Percentiles rank a stretch among this genome's conserved stretches.
Evolutionary conservation across 257 asterid species (phyloP).

Genomic region (Solanum tarapatanum): DNA sequence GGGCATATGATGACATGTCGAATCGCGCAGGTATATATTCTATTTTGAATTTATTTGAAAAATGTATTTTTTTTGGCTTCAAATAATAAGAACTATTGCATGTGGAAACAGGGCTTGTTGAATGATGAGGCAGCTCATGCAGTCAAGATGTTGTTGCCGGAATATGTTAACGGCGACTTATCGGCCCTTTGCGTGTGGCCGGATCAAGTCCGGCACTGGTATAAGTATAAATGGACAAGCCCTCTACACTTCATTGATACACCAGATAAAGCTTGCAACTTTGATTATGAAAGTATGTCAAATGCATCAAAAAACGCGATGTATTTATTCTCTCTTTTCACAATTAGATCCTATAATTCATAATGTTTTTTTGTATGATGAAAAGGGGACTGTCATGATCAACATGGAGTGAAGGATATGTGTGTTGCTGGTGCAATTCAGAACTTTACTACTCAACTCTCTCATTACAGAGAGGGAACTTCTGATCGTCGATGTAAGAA

Average conservation of each 20-base stretch:
- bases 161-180: slow-evolving; percentile 54
- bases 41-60: background rate
- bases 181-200: slow-evolving; percentile 89
- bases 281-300: slow-evolving; percentile 51
- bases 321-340: background rate
- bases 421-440: slow-evolving; percentile 88
- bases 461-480: slow-evolving; percentile 69
- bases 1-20: slow-evolving; percentile 83
- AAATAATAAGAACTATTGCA: background rate
- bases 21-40: slow-evolving; percentile 62
- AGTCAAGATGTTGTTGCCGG: slow-evolving; percentile 64
- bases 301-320: background rate
- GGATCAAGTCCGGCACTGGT: slow-evolving; percentile 91
- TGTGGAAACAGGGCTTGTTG: slow-evolving; percentile 38
- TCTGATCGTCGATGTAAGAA: slow-evolving; percentile 79
- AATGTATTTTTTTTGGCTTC: background rate
- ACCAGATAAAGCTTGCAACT: slow-evolving; percentile 75
- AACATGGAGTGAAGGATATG: slow-evolving; percentile 71
- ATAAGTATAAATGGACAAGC: slow-evolving; percentile 75
- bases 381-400: slow-evolving; percentile 78
- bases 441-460: slow-evolving; percentile 82
- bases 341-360: background rate
- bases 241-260: slow-evolving; percentile 94
- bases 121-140: slow-evolving; percentile 56
- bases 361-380: background rate